phyloP scores from a whole-genome alignment of 2,329 filamentous ascomycete species.

The Colletotrichum agaves region DNA sequence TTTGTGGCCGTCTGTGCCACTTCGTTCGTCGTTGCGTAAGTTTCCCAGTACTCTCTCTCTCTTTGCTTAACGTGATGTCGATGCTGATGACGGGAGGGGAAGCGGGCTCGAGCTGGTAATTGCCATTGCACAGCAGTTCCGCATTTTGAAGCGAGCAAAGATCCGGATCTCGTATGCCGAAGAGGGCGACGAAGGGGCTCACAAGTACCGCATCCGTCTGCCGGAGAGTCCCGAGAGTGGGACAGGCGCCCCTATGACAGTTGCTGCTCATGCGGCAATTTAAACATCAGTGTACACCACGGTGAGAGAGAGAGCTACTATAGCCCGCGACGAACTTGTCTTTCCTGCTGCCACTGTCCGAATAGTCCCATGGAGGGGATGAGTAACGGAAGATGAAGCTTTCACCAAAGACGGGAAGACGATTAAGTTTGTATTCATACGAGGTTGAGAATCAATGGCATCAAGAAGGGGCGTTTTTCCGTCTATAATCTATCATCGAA shows the following conservation, averaged over 20 bases:
- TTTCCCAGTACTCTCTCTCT: neutral
- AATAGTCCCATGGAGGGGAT: too few relatives aligned
- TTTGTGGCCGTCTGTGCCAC: neutral
- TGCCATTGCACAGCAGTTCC: constrained; percentile 19
- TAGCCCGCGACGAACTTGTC: too few relatives aligned
- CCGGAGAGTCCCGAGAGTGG: constrained; percentile 27
- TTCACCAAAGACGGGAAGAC: neutral
- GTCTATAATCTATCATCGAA: neutral
- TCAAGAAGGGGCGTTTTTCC: neutral
- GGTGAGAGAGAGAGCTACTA: neutral
- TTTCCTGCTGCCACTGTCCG: too few relatives aligned
- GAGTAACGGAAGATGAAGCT: too few relatives aligned
- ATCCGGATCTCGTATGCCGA: constrained; percentile 21
- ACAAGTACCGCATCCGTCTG: constrained; percentile 33
- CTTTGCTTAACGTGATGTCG: too few relatives aligned
- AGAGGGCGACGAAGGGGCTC: constrained; percentile 19
- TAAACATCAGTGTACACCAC: neutral
- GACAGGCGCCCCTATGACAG: constrained; percentile 16
- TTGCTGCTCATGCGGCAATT: constrained; percentile 6
- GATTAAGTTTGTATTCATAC: neutral
- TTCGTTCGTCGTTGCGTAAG: constrained; percentile 16
- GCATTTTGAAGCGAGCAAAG: constrained; percentile 25
- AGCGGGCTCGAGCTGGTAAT: constrained; percentile 19
- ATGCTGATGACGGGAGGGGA: neutral
- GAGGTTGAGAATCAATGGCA: neutral